A percentile compares a stretch with the other conserved stretches of the same genome.
Evolutionary conservation across 2,329 filamentous ascomycete genomes (phyloP).

Genomic region (Fusarium secorum): DNA sequence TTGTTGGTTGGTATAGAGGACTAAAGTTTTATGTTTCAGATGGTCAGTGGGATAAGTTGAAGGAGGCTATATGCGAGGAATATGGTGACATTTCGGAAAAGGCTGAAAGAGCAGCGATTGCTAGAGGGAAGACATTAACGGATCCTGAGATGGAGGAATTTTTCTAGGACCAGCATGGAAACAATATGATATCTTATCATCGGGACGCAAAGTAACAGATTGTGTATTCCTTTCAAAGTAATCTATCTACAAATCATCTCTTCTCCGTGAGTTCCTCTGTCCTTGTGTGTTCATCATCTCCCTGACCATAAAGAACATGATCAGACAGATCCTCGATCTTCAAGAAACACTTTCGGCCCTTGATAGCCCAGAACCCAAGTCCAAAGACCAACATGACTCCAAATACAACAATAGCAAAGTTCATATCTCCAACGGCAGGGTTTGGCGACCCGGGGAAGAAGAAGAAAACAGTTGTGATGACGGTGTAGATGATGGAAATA

Average conservation of each 20-base stretch:
- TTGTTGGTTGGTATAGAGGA: constrained; percentile 20
- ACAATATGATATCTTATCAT: accelerated
- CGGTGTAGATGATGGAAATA: constrained; percentile 59
- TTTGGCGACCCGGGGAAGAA: constrained; percentile 58
- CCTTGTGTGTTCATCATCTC: neutral
- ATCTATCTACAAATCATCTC: neutral
- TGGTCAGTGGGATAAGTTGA: neutral
- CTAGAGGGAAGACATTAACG: accelerated
- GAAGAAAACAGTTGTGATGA: constrained; percentile 62
- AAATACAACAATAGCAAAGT: constrained; percentile 64
- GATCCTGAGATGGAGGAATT: neutral
- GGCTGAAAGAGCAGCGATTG: neutral
- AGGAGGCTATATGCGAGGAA: neutral
- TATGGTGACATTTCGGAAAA: neutral
- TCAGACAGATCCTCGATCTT: constrained; percentile 39
- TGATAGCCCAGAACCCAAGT: constrained; percentile 58
- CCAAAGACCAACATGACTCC: constrained; percentile 61
- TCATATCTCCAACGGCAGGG: constrained; percentile 59
- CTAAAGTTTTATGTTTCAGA: neutral
- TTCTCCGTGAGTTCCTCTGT: neutral
- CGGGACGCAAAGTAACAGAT: accelerated
- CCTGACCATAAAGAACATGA: constrained; percentile 10
- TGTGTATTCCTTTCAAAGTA: accelerated
- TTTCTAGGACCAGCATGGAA: neutral
- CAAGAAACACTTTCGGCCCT: constrained; percentile 50